Base-by-base conservation (phyloP, 768 basidiomycete species). In the Cystobasidium tubakii region DNA sequence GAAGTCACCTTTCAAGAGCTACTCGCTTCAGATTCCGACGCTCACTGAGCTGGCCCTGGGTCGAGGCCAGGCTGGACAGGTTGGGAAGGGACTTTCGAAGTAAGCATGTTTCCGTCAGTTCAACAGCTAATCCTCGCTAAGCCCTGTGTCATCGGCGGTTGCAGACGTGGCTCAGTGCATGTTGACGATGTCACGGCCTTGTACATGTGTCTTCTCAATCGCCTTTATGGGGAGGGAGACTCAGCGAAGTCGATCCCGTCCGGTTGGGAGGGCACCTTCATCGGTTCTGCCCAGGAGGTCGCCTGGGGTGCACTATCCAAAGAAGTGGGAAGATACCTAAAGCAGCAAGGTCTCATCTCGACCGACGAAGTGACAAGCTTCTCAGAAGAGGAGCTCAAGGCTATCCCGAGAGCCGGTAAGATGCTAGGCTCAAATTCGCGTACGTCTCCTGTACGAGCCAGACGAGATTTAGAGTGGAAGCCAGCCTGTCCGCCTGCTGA, bases 281-380 rank as follows among this genome's bases (percentile, higher is more conserved):
- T 50, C 46, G 46, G 46, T 50, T 50, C 46, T 50, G 46, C 46
- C 4, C 46, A 50, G 21, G 46, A 50, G 46, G 21, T 21, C 15
- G 21, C 10, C n/a, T 50, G 46, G 46, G 46, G 46, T n/a, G 46
- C 46, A 9, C 12, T 50, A 21, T 50, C 46, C 46, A 50, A 50
- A 21, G 46, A 50, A 50, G n/a, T 50, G 9, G 46, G 46, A 3
- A 50, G 21, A n/a, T 50, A 50, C 21, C 46, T 50, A 21, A 50
- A 50, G 46, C 46, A 50, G 46, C 46, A 50, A n/a, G 46, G 46
- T 50, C 21, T 50, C n/a, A n/a, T 50, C n/a, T 50, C 46, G 46
- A 50, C 46, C 7, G 46, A 15, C 12, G 46, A 50, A n/a, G 46
- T 50, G 4, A 50, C 46, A 9, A 50, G 46, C 46, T 50, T 50